phyloP scores from a whole-genome alignment of 345 rosid species.

The Draba incana region DNA sequence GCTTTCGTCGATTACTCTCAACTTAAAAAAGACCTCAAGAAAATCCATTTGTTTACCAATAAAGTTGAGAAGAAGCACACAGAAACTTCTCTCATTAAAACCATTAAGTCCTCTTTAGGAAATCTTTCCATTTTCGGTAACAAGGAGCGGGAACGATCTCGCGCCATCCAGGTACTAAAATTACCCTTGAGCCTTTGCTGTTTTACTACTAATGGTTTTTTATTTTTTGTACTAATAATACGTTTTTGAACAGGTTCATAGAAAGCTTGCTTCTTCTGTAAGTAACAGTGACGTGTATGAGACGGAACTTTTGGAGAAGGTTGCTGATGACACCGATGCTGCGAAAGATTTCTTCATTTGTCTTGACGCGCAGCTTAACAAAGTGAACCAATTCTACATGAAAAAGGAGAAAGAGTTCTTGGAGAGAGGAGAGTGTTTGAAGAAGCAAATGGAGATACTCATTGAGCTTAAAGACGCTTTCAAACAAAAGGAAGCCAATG shows the following conservation, averaged over 20 bases:
- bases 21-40: conserved; percentile 85
- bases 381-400: conserved; percentile 85
- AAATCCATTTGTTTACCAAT: conserved; percentile 48
- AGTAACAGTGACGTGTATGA: conserved; percentile 72
- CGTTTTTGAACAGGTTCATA: conserved; percentile 65
- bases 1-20: conserved; percentile 94
- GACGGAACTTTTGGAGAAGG: conserved; percentile 82
- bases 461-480: conserved; percentile 67
- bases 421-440: conserved; percentile 85
- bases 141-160: conserved; percentile 51
- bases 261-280: conserved; percentile 65
- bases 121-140: conserved; percentile 52
- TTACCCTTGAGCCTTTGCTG: neutral
- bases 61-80: conserved; percentile 26
- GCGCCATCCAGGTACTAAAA: conserved; percentile 66
- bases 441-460: conserved; percentile 88
- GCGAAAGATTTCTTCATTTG: conserved; percentile 75
- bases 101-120: conserved; percentile 52
- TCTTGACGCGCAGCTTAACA: conserved; percentile 87
- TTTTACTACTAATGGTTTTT: too few species aligned
- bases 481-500: conserved; percentile 54
- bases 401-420: conserved; percentile 85
- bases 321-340: conserved; percentile 72
- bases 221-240: neutral
- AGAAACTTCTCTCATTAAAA: conserved; percentile 38